These are phyloP conservation scores for Chamaecyparis obtusa DNA, from an alignment of 75 land plant species.

Conservation along the genomic window DNA sequence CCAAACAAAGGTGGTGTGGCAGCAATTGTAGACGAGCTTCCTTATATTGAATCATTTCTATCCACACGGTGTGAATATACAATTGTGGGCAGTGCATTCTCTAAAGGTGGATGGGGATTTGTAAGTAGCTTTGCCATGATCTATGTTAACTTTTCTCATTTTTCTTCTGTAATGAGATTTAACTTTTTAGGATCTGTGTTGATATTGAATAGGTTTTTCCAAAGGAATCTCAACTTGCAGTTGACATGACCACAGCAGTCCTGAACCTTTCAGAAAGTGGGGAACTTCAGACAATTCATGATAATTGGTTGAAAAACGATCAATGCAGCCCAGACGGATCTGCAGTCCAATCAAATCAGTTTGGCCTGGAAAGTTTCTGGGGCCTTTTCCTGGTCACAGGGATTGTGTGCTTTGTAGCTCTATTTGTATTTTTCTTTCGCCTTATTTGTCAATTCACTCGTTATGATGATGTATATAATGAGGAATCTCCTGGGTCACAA, in stretches of 20 bases:
- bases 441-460: slow-evolving; percentile 25
- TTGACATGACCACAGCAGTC: slow-evolving; percentile 88
- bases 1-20: slow-evolving; percentile 79
- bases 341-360: slow-evolving; percentile 43
- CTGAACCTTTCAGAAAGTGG: slow-evolving; percentile 68
- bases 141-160: background rate
- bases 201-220: slow-evolving; percentile 69
- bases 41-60: slow-evolving; percentile 76
- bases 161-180: background rate
- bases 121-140: slow-evolving; percentile 40
- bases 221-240: slow-evolving; percentile 81
- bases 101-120: slow-evolving; percentile 93
- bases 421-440: slow-evolving; percentile 42
- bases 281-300: slow-evolving; percentile 69
- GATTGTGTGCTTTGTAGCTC: slow-evolving; percentile 54
- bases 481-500: background rate
- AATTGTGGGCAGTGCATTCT: slow-evolving; percentile 75
- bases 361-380: slow-evolving; percentile 71
- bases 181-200: background rate
- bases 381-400: slow-evolving; percentile 81
- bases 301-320: slow-evolving; percentile 55
- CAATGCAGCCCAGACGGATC: slow-evolving; percentile 31
- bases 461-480: background rate
- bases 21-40: slow-evolving; percentile 85
- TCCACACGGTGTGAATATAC: slow-evolving; percentile 66